Percentiles rank a stretch among this genome's conserved stretches.
Evolutionary conservation across 2,329 filamentous ascomycete genomes (phyloP).

Genomic region (Fusarium sp.): DNA sequence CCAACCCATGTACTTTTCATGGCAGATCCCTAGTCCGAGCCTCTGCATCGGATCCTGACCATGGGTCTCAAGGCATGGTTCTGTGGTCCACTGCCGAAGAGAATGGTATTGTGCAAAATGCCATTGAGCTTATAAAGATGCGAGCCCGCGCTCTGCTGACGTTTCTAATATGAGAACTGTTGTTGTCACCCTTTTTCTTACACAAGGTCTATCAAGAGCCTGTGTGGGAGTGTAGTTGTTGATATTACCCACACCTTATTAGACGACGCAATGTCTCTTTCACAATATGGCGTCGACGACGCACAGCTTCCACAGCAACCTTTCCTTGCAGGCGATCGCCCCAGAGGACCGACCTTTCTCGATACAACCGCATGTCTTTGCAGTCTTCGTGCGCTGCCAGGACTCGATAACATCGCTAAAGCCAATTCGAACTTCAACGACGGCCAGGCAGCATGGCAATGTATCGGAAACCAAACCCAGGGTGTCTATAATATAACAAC

Average conservation of each 20-base stretch:
- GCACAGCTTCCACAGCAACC: slow-evolving; percentile 53
- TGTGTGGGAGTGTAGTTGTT: background rate
- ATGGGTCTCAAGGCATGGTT: background rate
- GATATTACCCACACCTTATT: background rate
- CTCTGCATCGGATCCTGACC: slow-evolving; percentile 8
- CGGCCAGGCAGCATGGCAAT: slow-evolving; percentile 54
- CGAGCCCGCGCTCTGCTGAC: background rate
- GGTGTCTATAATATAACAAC: slow-evolving; percentile 52
- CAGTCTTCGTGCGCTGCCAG: slow-evolving; percentile 47
- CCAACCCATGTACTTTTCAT: slow-evolving; percentile 16
- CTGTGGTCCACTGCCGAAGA: background rate
- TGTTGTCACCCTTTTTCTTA: background rate
- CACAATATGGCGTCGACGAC: slow-evolving; percentile 30
- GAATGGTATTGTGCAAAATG: background rate
- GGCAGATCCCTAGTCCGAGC: slow-evolving; percentile 20
- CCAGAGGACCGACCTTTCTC: slow-evolving; percentile 54
- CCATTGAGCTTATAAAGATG: slow-evolving; percentile 26
- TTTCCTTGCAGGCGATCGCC: slow-evolving; percentile 50
- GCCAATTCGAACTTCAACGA: slow-evolving; percentile 7
- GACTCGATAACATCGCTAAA: slow-evolving; percentile 16
- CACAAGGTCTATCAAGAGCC: background rate
- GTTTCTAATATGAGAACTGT: background rate
- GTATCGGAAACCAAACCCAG: slow-evolving; percentile 59
- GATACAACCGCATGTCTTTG: slow-evolving; percentile 57
- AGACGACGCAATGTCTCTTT: slow-evolving; percentile 34